A percentile compares a stretch with the other conserved stretches of the same genome.
These are phyloP conservation scores for Ettlia oleoabundans DNA, from an alignment of 139 green algal genomes.

Conservation along the genomic window DNA sequence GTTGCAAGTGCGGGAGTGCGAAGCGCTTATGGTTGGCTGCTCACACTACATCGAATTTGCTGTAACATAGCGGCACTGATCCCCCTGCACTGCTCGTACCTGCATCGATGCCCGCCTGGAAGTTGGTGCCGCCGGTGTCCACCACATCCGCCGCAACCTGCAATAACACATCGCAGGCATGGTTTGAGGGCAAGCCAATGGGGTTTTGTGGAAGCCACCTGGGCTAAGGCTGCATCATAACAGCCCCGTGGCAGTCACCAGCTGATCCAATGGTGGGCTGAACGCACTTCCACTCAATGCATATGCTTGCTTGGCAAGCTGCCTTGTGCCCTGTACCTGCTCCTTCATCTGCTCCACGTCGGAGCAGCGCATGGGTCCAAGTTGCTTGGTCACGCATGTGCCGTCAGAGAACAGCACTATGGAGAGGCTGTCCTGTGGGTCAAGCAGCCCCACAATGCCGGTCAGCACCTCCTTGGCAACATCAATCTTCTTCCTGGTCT, in stretches of 20 bases:
- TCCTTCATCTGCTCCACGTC: constrained; percentile 38
- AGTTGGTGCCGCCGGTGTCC: constrained; percentile 25
- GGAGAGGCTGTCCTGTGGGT: neutral
- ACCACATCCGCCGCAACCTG: constrained; percentile 21
- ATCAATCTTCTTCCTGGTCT: constrained; percentile 36
- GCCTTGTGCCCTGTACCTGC: too few relatives aligned
- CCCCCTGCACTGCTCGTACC: neutral
- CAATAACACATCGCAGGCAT: too few relatives aligned
- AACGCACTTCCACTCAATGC: neutral
- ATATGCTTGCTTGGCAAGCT: too few relatives aligned
- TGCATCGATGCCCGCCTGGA: constrained; percentile 19
- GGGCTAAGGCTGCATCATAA: too few relatives aligned
- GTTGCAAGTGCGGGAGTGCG: too few relatives aligned
- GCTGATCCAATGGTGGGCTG: neutral
- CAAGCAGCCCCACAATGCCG: constrained; percentile 39
- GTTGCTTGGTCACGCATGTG: constrained; percentile 16
- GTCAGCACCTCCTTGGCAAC: constrained; percentile 40
- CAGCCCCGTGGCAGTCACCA: too few relatives aligned
- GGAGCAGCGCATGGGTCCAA: constrained; percentile 8
- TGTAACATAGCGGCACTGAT: neutral
- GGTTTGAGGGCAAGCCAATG: neutral
- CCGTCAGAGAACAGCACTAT: constrained; percentile 41
- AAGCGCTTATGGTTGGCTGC: too few relatives aligned
- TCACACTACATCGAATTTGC: neutral
- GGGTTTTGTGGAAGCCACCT: neutral